A percentile compares a stretch with the other conserved stretches of the same genome.
Evolutionary conservation across 192 early-diverging fungal genomes (phyloP).

Genomic region (Umbelopsis vinacea): DNA sequence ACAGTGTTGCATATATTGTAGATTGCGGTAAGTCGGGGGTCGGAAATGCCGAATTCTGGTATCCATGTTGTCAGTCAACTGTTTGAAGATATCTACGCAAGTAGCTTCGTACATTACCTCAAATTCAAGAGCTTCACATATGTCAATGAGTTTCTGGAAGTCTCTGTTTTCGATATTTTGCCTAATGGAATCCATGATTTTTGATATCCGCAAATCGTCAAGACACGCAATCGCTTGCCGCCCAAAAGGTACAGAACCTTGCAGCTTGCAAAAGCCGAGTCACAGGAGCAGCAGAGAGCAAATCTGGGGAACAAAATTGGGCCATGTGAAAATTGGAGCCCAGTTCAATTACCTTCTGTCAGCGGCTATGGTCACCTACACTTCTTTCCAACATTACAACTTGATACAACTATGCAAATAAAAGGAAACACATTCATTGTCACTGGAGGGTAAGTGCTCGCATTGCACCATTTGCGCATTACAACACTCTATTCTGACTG

Average conservation of each 20-base stretch:
- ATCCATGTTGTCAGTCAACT: not conserved
- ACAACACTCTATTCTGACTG: not conserved
- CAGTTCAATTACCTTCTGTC: not conserved
- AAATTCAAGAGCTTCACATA: constrained; percentile 3
- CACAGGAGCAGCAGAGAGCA: no score
- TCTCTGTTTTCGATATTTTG: constrained; percentile 4
- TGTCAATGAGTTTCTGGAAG: not conserved
- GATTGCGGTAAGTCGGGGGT: not conserved
- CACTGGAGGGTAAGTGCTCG: constrained; percentile 48
- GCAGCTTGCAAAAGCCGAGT: not conserved
- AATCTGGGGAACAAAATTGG: no score
- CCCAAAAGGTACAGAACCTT: not conserved
- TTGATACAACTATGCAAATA: constrained; percentile 42
- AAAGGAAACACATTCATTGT: constrained; percentile 57
- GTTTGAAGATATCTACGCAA: not conserved
- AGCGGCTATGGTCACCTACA: not conserved
- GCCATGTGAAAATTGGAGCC: constrained; percentile 9
- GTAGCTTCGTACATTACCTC: not conserved
- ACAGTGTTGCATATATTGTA: not conserved
- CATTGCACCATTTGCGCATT: not conserved
- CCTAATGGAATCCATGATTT: not conserved
- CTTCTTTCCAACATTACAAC: not conserved
- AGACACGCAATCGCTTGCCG: not conserved
- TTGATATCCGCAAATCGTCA: not conserved
- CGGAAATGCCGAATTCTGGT: not conserved